Evolutionary conservation across 768 basidiomycete genomes (phyloP), one percentile per base, ranked within the genome.

Genomic region (Crassisporium funariophilum): DNA sequence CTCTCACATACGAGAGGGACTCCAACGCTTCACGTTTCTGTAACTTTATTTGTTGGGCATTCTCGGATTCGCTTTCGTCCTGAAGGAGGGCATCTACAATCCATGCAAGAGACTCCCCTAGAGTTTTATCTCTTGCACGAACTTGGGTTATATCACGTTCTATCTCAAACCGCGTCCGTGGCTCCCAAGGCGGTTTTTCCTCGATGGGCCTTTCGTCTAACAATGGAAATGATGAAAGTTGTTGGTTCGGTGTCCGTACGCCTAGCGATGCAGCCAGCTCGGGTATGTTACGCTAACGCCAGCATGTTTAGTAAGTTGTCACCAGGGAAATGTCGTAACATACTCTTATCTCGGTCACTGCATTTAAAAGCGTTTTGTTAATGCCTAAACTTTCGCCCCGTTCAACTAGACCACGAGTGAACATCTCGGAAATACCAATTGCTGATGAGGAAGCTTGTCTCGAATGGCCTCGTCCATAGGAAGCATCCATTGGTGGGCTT

Each of bases 341-440:
- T 55, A 89, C 93, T 67, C 79, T 83, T 31, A 88, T 67, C 64
- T 90, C 90, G 4, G 84, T 79, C 2, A 92, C 84, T 0, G 89
- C 89, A 61, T 77, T 88, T 79, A 86, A 81, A 15, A 91, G 69
- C 0, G 87, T 88, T 66, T 83, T 88, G 63, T 91, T 91, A 49
- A 91, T 86, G n/a, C 88, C 87, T 21, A 91, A 67, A 49, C 79
- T 87, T 67, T 91, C 89, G 20, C 88, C 82, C 15, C 82, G 74
- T 61, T 92, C 88, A 50, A 90, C 56, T 39, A 92, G 65, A 16
- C 86, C 84, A 40, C 84, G 76, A 1, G 90, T 78, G 52, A 91
- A 73, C 57, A 84, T 72, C 56, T 92, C 91, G 16, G 88, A 81
- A 15, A 87, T 66, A 24, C 78, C 81, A 62, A 84, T 69, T 21